A percentile compares a stretch with the other conserved stretches of the same genome.
Conservation (phyloP, 306 rosid species). For the Calophaca sinica region DNA sequence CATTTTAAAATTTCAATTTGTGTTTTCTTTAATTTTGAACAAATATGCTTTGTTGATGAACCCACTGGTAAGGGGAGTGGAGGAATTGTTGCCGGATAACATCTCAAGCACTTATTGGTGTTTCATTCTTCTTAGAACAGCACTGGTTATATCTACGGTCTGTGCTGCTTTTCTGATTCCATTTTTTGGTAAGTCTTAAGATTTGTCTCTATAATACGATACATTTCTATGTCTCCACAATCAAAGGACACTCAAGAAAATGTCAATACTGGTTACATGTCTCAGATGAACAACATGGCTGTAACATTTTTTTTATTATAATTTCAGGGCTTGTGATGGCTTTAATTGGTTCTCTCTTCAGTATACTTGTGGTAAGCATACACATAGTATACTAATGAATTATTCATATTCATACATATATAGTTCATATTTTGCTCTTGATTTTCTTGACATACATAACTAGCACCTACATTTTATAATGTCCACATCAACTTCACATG, state of each 20-base stretch:
- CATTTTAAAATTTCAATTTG: neutral
- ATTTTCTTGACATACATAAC: no score
- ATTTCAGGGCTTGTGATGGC: conserved; percentile 85
- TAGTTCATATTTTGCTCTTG: no score
- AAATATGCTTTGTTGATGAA: conserved; percentile 83
- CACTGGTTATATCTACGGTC: conserved; percentile 68
- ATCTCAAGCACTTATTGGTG: conserved; percentile 66
- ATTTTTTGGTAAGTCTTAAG: conserved; percentile 66
- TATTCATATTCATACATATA: no score
- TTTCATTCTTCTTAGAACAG: conserved; percentile 68
- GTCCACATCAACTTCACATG: no score
- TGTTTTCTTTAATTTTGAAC: conserved; percentile 60
- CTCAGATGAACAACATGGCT: no score
- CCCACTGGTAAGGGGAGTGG: conserved; percentile 81
- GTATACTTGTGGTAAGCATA: conserved; percentile 66
- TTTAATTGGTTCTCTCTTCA: conserved; percentile 76
- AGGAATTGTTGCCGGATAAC: conserved; percentile 71
- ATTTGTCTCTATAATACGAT: conserved; percentile 19
- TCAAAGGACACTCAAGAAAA: no score
- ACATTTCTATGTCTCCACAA: conserved; percentile 8
- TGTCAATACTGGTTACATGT: no score
- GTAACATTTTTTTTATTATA: conserved; percentile 21
- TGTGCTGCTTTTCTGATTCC: conserved; percentile 79
- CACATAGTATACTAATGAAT: no score
- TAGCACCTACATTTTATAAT: no score